Evolutionary conservation across 805 yeast genomes (phyloP).

Genomic region (Myxozyma monticola): DNA sequence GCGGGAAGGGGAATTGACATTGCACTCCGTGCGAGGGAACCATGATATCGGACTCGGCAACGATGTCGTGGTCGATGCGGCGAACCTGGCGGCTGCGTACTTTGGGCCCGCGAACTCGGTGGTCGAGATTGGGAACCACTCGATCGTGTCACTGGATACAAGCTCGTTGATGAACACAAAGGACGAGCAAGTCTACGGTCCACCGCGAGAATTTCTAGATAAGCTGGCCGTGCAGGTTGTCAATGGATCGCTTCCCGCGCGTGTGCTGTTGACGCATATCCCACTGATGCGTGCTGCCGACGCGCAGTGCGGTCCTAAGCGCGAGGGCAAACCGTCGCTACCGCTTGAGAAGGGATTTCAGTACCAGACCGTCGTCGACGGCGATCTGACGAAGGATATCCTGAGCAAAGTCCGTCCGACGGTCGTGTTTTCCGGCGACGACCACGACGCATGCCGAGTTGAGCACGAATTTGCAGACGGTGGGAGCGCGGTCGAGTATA

Average conservation of each 20-base stretch:
- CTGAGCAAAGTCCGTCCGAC: conserved; percentile 62
- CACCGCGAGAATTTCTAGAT: background rate
- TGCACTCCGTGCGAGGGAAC: background rate
- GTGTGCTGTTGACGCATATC: conserved; percentile 78
- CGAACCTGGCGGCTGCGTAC: background rate
- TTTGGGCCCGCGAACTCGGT: background rate
- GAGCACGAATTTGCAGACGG: conserved; percentile 47
- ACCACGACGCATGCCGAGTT: conserved; percentile 90
- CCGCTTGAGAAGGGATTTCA: background rate
- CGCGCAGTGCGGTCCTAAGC: conserved; percentile 63
- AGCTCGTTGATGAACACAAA: background rate
- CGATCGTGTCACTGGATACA: background rate
- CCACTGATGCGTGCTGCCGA: conserved; percentile 74
- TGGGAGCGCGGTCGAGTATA: background rate
- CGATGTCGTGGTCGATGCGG: background rate
- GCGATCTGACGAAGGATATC: conserved; percentile 56
- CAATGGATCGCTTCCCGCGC: conserved; percentile 45
- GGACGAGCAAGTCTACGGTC: background rate
- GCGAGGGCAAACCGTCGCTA: conserved; percentile 57
- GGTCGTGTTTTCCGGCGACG: conserved; percentile 84
- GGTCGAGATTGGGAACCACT: background rate
- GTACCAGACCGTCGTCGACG: background rate
- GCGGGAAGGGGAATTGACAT: background rate
- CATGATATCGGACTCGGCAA: background rate
- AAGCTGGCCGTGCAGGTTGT: background rate